Evolutionary conservation across 805 yeast genomes (phyloP).

Genomic region (Kuraishia cidri): DNA sequence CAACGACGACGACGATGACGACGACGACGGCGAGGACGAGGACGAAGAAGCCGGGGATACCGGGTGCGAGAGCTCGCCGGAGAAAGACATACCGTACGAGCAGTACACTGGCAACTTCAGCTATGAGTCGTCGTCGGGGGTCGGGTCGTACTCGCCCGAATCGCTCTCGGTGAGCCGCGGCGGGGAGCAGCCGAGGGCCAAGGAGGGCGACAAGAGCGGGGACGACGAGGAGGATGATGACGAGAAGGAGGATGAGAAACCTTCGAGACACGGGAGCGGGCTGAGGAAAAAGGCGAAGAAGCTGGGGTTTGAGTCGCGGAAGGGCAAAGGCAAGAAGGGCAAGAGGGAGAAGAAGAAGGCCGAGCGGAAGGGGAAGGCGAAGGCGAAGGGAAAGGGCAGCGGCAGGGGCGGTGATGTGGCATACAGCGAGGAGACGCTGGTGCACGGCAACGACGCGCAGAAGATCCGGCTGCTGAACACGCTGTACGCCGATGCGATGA

Average conservation of each 20-base stretch:
- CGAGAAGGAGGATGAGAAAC: slow-evolving; percentile 5
- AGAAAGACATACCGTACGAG: slow-evolving; percentile 4
- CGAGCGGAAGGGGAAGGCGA: slow-evolving; percentile 5
- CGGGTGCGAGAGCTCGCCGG: slow-evolving; percentile 6
- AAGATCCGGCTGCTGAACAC: slow-evolving; percentile 9
- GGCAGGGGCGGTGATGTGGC: too few species aligned
- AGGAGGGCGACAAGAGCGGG: slow-evolving; percentile 4
- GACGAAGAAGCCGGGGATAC: slow-evolving; percentile 2
- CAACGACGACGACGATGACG: slow-evolving; percentile 5
- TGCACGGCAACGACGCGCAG: slow-evolving; percentile 7
- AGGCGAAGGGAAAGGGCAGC: slow-evolving; percentile 4
- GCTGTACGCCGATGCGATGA: slow-evolving; percentile 8
- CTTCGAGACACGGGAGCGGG: not conserved
- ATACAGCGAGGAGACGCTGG: not conserved
- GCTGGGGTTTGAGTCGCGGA: slow-evolving; percentile 10
- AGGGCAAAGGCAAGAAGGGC: slow-evolving; percentile 14
- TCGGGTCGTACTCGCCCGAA: too few species aligned
- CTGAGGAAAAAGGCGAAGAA: slow-evolving; percentile 1
- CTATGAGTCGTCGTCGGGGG: not conserved
- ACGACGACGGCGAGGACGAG: slow-evolving; percentile 3
- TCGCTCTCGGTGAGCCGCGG: too few species aligned
- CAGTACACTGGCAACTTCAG: slow-evolving; percentile 3
- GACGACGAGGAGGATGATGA: slow-evolving; percentile 2
- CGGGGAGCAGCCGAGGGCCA: too few species aligned
- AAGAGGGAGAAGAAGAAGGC: slow-evolving; percentile 7